Evolutionary conservation across 495 filamentous ascomycete species (phyloP), one percentile per base, ranked within the genome.

Genomic region (Talaromyces liani): DNA sequence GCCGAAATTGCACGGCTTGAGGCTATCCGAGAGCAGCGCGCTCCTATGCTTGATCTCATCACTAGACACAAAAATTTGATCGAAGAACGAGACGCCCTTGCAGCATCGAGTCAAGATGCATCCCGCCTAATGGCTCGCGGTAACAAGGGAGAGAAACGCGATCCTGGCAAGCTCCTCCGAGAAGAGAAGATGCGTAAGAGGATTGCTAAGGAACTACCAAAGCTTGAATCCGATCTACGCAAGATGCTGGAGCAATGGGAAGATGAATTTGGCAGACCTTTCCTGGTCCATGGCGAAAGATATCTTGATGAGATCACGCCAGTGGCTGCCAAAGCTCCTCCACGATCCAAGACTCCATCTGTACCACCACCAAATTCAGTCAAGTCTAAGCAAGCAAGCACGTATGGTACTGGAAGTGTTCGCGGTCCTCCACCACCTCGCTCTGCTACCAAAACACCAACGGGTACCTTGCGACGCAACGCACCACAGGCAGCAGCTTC

Each of bases 111-210:
- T 68, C 91, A 95, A 68, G 95, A 99, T 78, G 92, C 95, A 29
- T 97, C 92, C 24, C 88, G 94, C 27, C 80, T 99, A 14, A 90
- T 97, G 86, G 83, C 84, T 64, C 89, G 92, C 45, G 93, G 93
- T 2, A 86, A 88, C 62, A 96, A 93, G 75, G 90, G 92, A 58
- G 92, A 97, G 73, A 87, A 85, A 69, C 89, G 94, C 68, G 94
- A 99, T 73, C 94, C 94, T 0, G 92, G 91, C 29, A 91, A 95
- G 73, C 80, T 99, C n/a, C 78, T 99, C 31, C 84, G 94, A 25
- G 94, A 99, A 71, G 94, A 99, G 78, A 98, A 97, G 82, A 94
- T 97, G 91, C 85, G 94, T 47, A 99, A 98, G 83, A 81, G 92
- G 27, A 96, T 98, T 63, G 82, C 91, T 16, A 97, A 97, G 75